Percentiles rank a stretch among this genome's conserved stretches.
These are phyloP conservation scores for Vitis hybrid DNA, from an alignment of 177 flowering plant species.

Conservation along the genomic window DNA sequence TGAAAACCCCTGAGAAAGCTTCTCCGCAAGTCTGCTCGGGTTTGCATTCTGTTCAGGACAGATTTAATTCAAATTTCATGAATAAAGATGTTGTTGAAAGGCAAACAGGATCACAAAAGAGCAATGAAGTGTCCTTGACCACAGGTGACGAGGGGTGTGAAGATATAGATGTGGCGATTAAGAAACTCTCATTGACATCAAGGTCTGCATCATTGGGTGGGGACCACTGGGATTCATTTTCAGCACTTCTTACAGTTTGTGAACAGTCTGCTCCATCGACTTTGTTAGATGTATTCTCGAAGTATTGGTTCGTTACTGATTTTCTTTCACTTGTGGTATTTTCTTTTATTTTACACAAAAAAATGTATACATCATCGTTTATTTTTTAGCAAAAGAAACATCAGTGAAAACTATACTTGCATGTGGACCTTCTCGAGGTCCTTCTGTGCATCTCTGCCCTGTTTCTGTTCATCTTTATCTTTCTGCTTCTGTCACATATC, in stretches of 20 bases:
- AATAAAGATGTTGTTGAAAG: slow-evolving; percentile 17
- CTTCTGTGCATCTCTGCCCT: no score
- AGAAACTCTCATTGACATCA: slow-evolving; percentile 65
- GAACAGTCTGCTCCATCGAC: slow-evolving; percentile 67
- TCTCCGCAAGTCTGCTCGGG: slow-evolving; percentile 17
- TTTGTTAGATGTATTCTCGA: slow-evolving; percentile 57
- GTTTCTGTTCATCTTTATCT: no score
- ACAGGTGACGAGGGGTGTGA: slow-evolving; percentile 29
- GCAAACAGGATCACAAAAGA: slow-evolving; percentile 11
- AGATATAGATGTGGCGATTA: slow-evolving; percentile 49
- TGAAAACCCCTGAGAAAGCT: slow-evolving; percentile 42
- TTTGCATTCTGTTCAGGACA: slow-evolving; percentile 23
- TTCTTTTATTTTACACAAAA: not conserved
- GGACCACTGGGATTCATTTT: slow-evolving; percentile 46
- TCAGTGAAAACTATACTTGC: no score
- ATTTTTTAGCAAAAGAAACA: not conserved
- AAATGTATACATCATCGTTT: not conserved
- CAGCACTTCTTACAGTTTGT: slow-evolving; percentile 62
- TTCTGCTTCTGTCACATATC: no score
- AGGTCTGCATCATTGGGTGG: slow-evolving; percentile 24
- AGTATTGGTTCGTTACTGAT: slow-evolving; percentile 49
- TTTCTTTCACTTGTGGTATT: slow-evolving; percentile 15
- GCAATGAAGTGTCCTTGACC: slow-evolving; percentile 10
- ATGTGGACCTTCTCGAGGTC: no score
- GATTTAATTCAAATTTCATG: slow-evolving; percentile 10